phyloP scores from a whole-genome alignment of 1,284 basidiomycete species.

The Kalmanozyma brasiliensis region DNA sequence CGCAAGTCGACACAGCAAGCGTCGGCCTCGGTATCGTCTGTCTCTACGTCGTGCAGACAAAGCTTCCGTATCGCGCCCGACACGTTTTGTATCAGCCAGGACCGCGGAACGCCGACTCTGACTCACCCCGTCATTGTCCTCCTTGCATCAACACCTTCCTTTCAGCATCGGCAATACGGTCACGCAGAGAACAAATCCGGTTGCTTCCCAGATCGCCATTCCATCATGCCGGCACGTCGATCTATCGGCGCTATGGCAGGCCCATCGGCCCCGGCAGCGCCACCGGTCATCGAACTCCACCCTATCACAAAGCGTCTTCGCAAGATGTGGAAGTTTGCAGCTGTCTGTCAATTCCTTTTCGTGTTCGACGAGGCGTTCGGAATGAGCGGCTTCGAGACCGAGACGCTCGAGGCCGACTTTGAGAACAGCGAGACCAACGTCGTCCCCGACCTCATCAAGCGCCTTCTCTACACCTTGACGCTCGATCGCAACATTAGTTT shows the following conservation, averaged over 20 bases:
- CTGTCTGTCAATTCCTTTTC: constrained; percentile 65
- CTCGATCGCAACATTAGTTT: constrained; percentile 70
- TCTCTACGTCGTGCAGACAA: too few species aligned
- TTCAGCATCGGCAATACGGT: too few species aligned
- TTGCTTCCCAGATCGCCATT: too few species aligned
- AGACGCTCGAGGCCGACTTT: constrained; percentile 70
- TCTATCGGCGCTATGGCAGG: constrained; percentile 38
- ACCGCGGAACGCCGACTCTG: too few species aligned
- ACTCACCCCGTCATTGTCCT: too few species aligned
- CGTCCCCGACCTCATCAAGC: constrained; percentile 69
- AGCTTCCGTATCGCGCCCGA: too few species aligned
- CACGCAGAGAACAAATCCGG: too few species aligned
- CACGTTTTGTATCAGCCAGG: too few species aligned
- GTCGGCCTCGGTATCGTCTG: too few species aligned
- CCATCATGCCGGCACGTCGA: constrained; percentile 37
- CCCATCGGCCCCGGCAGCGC: constrained; percentile 25
- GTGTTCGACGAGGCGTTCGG: constrained; percentile 67
- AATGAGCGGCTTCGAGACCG: constrained; percentile 62
- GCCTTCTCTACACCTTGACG: constrained; percentile 71
- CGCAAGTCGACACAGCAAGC: neutral
- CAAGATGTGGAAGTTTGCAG: constrained; percentile 65
- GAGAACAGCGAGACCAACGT: constrained; percentile 69
- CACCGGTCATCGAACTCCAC: constrained; percentile 32
- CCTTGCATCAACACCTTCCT: too few species aligned
- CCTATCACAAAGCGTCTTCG: constrained; percentile 55